Base-by-base conservation (phyloP, 208 protist species). In the Leptomonas pyrrhocoris region DNA sequence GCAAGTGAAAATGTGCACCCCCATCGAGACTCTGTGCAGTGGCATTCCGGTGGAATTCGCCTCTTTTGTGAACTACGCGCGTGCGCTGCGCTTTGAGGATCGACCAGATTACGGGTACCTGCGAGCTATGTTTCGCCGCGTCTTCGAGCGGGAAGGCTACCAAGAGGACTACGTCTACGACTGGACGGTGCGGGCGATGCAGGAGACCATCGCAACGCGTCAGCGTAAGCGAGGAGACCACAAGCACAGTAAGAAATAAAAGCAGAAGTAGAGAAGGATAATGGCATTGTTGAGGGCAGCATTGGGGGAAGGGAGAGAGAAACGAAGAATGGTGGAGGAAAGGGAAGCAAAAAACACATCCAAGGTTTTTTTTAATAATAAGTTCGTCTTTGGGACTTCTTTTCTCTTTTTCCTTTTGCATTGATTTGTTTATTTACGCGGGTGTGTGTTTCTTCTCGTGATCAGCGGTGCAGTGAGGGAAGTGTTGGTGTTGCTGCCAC, bases 101-200 rank as follows among this genome's bases (percentile, higher is more conserved):
- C 98, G 98, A 63, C 99, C 99, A 18, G 98, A 99, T 81, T 99
- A 99, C 86, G 79, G 81, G n/a, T 99, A 99, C 77, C 84, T 99
- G 45, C 83, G 97, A 49, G 98, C 99, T 64, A 79, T 99, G 31
- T 98, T 99, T 86, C 82, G 98, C 9, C 96, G 99, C 62, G 84
- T 99, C 19, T 99, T 99, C 74, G 85, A 99, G 25, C 90, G 94
- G 40, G 93, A 99, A 75, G 96, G 98, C 6, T 99, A 94, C 80
- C 88, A 96, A 59, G 98, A 98, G 57, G 99, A 99, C 88, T 99
- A 98, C 79, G 85, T 98, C 42, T 99, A 98, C 83, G 99, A 99
- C 85, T 99, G 99, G 98, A 98, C 91, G 23, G 61, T 69, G 62
- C 71, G 63, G 18, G 57, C 38, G 45, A 70, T 71, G 63, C 56